These are phyloP conservation scores for Tremella yokohamensis DNA, from an alignment of 768 basidiomycete species.

Conservation along the genomic window DNA sequence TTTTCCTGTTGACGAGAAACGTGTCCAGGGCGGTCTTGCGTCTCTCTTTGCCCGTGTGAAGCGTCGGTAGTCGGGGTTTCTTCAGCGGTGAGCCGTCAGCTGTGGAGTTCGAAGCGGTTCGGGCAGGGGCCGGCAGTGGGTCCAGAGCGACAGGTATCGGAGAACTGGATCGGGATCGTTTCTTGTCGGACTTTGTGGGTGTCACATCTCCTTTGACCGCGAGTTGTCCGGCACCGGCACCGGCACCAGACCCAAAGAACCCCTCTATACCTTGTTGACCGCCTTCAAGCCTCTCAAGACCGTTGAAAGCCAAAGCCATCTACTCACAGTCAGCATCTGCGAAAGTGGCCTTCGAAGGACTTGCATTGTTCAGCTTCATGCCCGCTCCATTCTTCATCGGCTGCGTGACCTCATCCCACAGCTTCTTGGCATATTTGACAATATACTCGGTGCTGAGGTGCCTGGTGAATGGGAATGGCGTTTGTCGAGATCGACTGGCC, in stretches of 20 bases:
- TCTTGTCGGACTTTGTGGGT: background rate
- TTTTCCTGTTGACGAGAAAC: conserved; percentile 23
- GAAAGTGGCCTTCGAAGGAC: conserved; percentile 5
- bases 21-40: conserved; percentile 32
- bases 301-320: conserved; percentile 45
- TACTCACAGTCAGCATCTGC: conserved; percentile 9
- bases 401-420: conserved; percentile 85
- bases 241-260: conserved; percentile 61
- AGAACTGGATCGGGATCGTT: background rate
- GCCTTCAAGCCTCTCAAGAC: conserved; percentile 47
- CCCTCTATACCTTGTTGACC: conserved; percentile 86
- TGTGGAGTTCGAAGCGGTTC: conserved; percentile 15
- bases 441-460: conserved; percentile 73
- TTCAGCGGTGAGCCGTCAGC: conserved; percentile 23
- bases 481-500: conserved; percentile 71
- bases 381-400: conserved; percentile 44
- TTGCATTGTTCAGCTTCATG: conserved; percentile 69
- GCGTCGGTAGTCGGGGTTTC: conserved; percentile 36
- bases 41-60: conserved; percentile 30
- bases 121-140: background rate
- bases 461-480: conserved; percentile 76
- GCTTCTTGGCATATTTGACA: conserved; percentile 66
- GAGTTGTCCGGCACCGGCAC: background rate
- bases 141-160: background rate
- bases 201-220: too few relatives aligned